Evolutionary conservation across 345 rosid genomes (phyloP), one percentile per base, ranked within the genome.

Genomic region (Lenwebbia sp.): DNA sequence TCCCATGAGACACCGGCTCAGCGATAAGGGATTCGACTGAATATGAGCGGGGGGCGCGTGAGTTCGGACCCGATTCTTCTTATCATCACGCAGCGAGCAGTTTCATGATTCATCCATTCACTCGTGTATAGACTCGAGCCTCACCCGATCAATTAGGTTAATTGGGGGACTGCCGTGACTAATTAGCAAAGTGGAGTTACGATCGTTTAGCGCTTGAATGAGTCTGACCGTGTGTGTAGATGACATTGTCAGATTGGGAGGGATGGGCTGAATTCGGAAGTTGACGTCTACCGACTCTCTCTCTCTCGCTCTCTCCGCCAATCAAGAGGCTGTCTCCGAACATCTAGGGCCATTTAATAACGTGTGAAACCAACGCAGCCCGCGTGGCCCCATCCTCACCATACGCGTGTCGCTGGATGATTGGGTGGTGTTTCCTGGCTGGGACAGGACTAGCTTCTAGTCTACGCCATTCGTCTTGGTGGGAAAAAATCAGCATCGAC

Each of bases 11-110:
- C 8, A 28, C 2, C 1, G 2, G 33, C 5, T 62, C 9, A 13
- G 22, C 21, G 0, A 14, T 30, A 6, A 6, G 41, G 75, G 41
- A 28, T 30, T 0, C 4, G 22, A 62, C 0, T 7, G 5, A 30
- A 0, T 30, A 62, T 7, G 75, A 62, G 41, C 4, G 40, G 75
- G 22, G 75, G 41, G 21, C 33, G 2, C 10, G 15, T 5, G 1
- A 14, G 65, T 57, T 2, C 2, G 4, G 40, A 13, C 21, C 40
- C 3, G 3, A 28, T 62, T 62, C 2, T 0, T 28, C 8, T 2
- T 28, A 3, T 3, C 19, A n/a, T n/a, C 6, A 60, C 13, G 19
- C 4, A 3, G 14, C 8, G 2, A 0, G 37, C 0, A 28, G 10
- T 28, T 28, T 0, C 0, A 12, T 28, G 21, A 26, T 3, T 10